phyloP scores from a whole-genome alignment of 768 basidiomycete species.

The Suillus sp. region DNA sequence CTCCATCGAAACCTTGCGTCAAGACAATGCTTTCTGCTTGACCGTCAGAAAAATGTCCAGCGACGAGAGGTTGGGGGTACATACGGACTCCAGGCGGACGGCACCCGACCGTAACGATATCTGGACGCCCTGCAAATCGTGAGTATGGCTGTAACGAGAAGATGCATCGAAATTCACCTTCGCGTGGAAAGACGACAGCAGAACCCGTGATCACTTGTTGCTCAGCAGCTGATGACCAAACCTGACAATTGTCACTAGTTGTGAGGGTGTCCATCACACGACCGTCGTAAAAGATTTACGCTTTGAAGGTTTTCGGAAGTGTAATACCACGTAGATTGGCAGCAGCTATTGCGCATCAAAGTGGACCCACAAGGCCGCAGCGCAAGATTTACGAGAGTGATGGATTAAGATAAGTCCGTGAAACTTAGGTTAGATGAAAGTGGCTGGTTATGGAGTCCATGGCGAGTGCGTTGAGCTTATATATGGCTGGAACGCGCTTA shows the following conservation, averaged over 20 bases:
- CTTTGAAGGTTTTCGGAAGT: constrained; percentile 70
- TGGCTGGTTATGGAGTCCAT: too few species aligned
- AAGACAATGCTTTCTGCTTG: constrained; percentile 66
- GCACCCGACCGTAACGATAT: constrained; percentile 70
- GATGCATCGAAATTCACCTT: constrained; percentile 47
- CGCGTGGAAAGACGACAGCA: constrained; percentile 75
- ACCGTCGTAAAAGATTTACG: constrained; percentile 43
- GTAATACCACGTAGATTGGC: constrained; percentile 83
- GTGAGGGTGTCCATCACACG: constrained; percentile 15
- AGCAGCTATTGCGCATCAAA: constrained; percentile 86
- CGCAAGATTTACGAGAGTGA: too few species aligned
- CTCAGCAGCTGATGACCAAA: constrained; percentile 70
- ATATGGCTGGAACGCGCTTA: neutral
- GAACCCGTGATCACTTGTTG: constrained; percentile 66
- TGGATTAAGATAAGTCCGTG: too few species aligned
- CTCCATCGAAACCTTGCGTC: constrained; percentile 81
- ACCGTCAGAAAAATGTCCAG: constrained; percentile 60
- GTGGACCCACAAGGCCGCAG: constrained; percentile 45
- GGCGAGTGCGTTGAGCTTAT: neutral
- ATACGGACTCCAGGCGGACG: constrained; percentile 67
- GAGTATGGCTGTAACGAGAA: constrained; percentile 4
- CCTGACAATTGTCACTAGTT: constrained; percentile 37
- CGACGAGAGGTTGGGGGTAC: constrained; percentile 70
- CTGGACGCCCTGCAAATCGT: constrained; percentile 60
- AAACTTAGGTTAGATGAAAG: too few species aligned